Conservation (phyloP, 2,329 filamentous ascomycete species). For the Alternaria alternata region DNA sequence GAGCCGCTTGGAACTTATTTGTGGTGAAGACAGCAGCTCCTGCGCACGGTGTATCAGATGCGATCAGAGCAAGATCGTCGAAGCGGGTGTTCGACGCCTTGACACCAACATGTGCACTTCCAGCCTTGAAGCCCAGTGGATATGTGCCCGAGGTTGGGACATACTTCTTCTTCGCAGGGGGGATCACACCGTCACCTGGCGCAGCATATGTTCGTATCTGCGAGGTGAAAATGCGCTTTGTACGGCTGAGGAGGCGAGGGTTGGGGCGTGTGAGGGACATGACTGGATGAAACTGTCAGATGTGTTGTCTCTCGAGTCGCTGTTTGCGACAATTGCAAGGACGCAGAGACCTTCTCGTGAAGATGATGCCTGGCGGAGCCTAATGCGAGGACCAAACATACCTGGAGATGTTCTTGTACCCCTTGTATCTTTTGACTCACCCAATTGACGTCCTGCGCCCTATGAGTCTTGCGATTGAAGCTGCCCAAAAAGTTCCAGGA, state of each 20-base stretch:
- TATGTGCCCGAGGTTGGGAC: constrained; percentile 86
- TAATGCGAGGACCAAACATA: constrained; percentile 7
- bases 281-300: constrained; percentile 13
- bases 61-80: constrained; percentile 88
- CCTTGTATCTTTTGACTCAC: constrained; percentile 13
- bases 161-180: constrained; percentile 86
- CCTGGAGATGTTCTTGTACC: constrained; percentile 10
- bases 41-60: constrained; percentile 84
- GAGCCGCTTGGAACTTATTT: constrained; percentile 97
- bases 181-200: constrained; percentile 67
- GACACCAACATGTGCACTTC: constrained; percentile 89
- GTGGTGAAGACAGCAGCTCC: constrained; percentile 95
- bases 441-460: constrained; percentile 31
- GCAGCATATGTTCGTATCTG: constrained; percentile 67
- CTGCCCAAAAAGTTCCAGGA: constrained; percentile 11
- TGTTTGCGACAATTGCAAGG: constrained; percentile 3
- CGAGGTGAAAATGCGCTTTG: constrained; percentile 33
- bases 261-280: constrained; percentile 46
- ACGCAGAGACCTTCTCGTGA: neutral
- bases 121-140: constrained; percentile 86
- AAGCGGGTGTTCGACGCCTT: constrained; percentile 92
- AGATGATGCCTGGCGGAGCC: neutral
- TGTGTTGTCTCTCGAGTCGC: neutral
- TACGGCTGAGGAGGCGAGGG: constrained; percentile 37
- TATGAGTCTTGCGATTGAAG: constrained; percentile 15